phyloP scores from a whole-genome alignment of 208 protist genomes.

The Endotrypanum monterogeii region DNA sequence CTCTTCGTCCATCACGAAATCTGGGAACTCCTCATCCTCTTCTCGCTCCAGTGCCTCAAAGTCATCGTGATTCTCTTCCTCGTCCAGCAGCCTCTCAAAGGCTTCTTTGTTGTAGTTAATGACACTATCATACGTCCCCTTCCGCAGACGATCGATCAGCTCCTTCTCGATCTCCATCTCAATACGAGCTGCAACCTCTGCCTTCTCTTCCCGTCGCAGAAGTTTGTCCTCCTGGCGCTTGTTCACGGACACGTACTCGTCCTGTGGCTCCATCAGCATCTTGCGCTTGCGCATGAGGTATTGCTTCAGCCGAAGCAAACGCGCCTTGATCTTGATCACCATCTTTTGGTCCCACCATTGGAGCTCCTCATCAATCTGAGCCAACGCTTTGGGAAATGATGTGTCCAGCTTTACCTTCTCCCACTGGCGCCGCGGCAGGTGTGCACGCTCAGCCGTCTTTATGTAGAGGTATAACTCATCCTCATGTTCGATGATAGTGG shows the following conservation, averaged over 20 bases:
- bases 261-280: conserved; percentile 91
- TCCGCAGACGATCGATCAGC: conserved; percentile 95
- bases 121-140: conserved; percentile 92
- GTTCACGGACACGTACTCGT: conserved; percentile 96
- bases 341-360: conserved; percentile 96
- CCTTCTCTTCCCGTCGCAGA: conserved; percentile 95
- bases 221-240: conserved; percentile 97
- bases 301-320: conserved; percentile 98
- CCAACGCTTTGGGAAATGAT: conserved; percentile 96
- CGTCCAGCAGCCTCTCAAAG: conserved; percentile 87
- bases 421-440: conserved; percentile 98
- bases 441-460: conserved; percentile 98
- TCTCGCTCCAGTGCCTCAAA: conserved; percentile 77
- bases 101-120: conserved; percentile 91
- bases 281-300: conserved; percentile 98
- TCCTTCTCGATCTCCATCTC: conserved; percentile 98
- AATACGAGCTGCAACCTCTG: conserved; percentile 95
- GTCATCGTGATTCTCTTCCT: conserved; percentile 83
- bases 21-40: conserved; percentile 85
- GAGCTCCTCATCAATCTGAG: conserved; percentile 96
- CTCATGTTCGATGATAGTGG: conserved; percentile 98
- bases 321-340: conserved; percentile 97
- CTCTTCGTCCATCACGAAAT: conserved; percentile 92
- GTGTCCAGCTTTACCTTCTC: conserved; percentile 97
- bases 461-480: conserved; percentile 98